Conservation (phyloP, 129 eudicot genomes). For the Artemisia annua region DNA sequence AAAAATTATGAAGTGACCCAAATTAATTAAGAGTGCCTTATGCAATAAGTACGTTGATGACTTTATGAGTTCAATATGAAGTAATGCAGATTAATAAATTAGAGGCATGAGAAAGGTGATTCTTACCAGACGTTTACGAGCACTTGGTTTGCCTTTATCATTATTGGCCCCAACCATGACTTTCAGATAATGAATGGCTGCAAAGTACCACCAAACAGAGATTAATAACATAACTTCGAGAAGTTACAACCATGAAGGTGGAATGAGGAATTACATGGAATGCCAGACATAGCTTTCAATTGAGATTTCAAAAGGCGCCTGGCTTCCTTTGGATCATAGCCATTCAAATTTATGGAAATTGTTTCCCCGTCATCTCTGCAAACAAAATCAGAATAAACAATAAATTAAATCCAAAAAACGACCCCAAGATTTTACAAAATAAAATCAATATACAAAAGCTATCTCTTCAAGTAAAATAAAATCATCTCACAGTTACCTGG, state of each 20-base stretch:
- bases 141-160: constrained; percentile 35
- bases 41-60: background rate
- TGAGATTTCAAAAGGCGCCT: constrained; percentile 53
- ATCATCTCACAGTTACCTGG: constrained; percentile 39
- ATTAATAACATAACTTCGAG: constrained; percentile 16
- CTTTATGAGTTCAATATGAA: background rate
- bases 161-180: constrained; percentile 48
- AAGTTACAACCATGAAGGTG: background rate
- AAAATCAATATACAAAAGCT: background rate
- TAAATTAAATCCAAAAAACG: constrained; percentile 6
- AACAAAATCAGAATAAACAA: constrained; percentile 12
- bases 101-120: background rate
- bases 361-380: constrained; percentile 60
- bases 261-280: constrained; percentile 46
- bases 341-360: constrained; percentile 43
- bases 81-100: background rate
- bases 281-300: constrained; percentile 51
- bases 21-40: background rate
- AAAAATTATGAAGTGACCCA: background rate
- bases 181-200: constrained; percentile 67
- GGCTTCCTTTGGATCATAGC: constrained; percentile 55
- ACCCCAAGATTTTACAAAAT: background rate
- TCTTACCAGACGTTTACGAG: constrained; percentile 61
- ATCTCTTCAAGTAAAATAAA: background rate
- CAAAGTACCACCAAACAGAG: constrained; percentile 17